phyloP scores from a whole-genome alignment of 345 rosid genomes.

The Camelina sativa region DNA sequence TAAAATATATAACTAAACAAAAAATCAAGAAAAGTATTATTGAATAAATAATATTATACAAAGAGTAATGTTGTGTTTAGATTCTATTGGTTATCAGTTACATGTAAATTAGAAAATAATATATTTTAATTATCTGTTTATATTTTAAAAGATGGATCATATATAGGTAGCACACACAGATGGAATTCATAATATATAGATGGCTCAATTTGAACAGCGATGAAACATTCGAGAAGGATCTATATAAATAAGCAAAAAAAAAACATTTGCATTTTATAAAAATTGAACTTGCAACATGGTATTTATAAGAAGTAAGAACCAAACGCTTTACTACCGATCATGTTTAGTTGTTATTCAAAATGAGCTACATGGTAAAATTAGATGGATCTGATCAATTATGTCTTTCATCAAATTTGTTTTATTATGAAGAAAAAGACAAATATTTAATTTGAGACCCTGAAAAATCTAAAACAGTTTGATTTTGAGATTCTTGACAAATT shows the following conservation, averaged over 20 bases:
- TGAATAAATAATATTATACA: not conserved
- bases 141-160: not conserved
- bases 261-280: not conserved
- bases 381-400: constrained; percentile 34
- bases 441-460: not conserved
- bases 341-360: constrained; percentile 6
- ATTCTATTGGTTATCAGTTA: not conserved
- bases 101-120: too few relatives aligned
- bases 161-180: not conserved
- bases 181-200: not conserved
- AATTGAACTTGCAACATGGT: not conserved
- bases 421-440: constrained; percentile 14
- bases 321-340: not conserved
- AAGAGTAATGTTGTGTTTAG: not conserved
- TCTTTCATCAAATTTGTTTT: constrained; percentile 5
- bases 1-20: too few relatives aligned
- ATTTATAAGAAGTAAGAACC: not conserved
- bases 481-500: not conserved
- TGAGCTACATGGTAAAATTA: constrained; percentile 1
- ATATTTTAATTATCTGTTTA: not conserved
- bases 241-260: not conserved
- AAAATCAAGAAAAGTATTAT: too few relatives aligned
- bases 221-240: not conserved
- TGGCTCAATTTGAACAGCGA: not conserved
- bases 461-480: not conserved